phyloP scores from a whole-genome alignment of 1,284 basidiomycete genomes.

The Microbotryum silenes-acaulis region DNA sequence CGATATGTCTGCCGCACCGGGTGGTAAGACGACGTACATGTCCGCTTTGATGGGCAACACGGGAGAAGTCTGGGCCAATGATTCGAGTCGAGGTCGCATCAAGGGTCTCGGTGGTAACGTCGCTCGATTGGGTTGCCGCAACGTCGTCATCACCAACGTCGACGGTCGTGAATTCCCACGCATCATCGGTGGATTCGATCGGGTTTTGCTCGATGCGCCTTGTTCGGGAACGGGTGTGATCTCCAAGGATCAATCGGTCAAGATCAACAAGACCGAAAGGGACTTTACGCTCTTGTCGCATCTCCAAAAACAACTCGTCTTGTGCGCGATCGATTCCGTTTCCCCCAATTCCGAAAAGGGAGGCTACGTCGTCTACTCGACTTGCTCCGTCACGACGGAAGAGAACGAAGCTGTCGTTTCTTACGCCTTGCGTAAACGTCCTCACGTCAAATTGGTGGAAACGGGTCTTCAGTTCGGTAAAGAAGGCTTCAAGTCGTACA shows the following conservation, averaged over 20 bases:
- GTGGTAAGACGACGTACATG: conserved; percentile 95
- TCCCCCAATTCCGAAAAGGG: conserved; percentile 82
- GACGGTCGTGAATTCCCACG: conserved; percentile 99
- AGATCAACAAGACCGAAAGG: conserved; percentile 95
- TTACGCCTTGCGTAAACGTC: conserved; percentile 93
- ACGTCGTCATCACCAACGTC: conserved; percentile 94
- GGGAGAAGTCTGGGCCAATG: conserved; percentile 96
- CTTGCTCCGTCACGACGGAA: conserved; percentile 95
- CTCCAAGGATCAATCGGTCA: conserved; percentile 93
- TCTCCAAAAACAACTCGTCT: conserved; percentile 94
- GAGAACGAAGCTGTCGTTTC: conserved; percentile 98
- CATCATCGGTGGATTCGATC: conserved; percentile 96
- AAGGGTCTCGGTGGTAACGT: conserved; percentile 96
- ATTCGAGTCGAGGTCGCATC: conserved; percentile 86
- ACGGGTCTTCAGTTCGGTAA: conserved; percentile 89
- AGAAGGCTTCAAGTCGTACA: conserved; percentile 81
- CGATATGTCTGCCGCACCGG: conserved; percentile 98
- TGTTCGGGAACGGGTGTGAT: conserved; percentile 98
- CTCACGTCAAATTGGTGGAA: conserved; percentile 89
- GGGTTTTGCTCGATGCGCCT: conserved; percentile 91
- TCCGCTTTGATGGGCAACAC: conserved; percentile 96
- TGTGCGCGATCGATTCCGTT: conserved; percentile 96
- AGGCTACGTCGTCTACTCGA: conserved; percentile 94
- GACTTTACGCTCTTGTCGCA: conserved; percentile 93
- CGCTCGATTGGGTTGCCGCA: conserved; percentile 94